These are phyloP conservation scores for Trametes cubensis DNA, from an alignment of 768 basidiomycete species.

Conservation along the genomic window DNA sequence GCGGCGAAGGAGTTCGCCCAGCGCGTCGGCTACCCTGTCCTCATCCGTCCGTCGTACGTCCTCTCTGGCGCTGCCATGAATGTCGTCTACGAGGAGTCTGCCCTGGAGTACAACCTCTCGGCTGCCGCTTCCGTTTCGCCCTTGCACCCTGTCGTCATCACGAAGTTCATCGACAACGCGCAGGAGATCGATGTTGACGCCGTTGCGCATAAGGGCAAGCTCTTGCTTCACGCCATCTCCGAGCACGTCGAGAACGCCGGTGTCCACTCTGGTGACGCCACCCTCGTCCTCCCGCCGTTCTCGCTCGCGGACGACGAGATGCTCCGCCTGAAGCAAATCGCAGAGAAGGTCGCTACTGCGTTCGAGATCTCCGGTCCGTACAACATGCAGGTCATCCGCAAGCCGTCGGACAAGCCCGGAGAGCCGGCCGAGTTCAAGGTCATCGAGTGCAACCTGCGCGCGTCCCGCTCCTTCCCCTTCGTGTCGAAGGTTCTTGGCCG, in stretches of 20 bases:
- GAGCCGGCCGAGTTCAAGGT: conserved; percentile 83
- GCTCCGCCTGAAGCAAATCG: conserved; percentile 87
- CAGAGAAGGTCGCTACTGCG: conserved; percentile 91
- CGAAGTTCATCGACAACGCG: conserved; percentile 97
- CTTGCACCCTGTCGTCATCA: conserved; percentile 95
- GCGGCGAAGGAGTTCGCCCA: conserved; percentile 91
- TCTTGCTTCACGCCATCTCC: conserved; percentile 93
- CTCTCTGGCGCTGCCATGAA: conserved; percentile 99
- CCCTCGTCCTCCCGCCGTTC: conserved; percentile 94
- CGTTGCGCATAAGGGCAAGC: conserved; percentile 89
- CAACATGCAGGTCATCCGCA: conserved; percentile 99
- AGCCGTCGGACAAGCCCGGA: conserved; percentile 53
- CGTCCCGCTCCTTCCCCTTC: conserved; percentile 98
- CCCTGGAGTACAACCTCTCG: conserved; percentile 91
- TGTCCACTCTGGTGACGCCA: conserved; percentile 98
- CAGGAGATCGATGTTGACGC: conserved; percentile 99
- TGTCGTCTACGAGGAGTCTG: conserved; percentile 90
- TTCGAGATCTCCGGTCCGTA: conserved; percentile 98
- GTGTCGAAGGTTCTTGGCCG: conserved; percentile 97
- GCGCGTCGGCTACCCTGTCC: conserved; percentile 93
- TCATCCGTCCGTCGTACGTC: conserved; percentile 98
- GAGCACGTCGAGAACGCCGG: conserved; percentile 99
- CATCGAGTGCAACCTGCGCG: conserved; percentile 98
- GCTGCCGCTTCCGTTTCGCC: conserved; percentile 96
- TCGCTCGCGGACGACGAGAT: conserved; percentile 77